These are phyloP conservation scores for Fusarium pseudograminearum DNA, from an alignment of 2,329 filamentous ascomycete genomes.

Conservation along the genomic window DNA sequence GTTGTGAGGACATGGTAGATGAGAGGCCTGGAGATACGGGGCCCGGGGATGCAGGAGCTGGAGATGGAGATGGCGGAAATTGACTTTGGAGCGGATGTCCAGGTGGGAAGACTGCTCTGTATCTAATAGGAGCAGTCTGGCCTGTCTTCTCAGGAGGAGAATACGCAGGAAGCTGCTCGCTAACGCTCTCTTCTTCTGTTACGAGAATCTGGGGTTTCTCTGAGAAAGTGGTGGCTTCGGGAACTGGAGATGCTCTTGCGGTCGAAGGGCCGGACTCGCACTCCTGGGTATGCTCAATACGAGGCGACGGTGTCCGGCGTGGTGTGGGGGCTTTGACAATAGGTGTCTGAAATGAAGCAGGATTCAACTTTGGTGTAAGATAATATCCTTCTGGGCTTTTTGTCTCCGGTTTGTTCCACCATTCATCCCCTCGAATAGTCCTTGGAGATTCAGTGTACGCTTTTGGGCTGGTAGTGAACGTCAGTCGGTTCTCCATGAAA, in stretches of 20 bases:
- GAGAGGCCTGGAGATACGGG: slow-evolving; percentile 73
- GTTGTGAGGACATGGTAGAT: slow-evolving; percentile 71
- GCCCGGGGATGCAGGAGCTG: slow-evolving; percentile 58
- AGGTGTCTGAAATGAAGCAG: slow-evolving; percentile 48
- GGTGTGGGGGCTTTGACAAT: slow-evolving; percentile 55
- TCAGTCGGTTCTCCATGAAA: slow-evolving; percentile 64
- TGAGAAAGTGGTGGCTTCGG: slow-evolving; percentile 31
- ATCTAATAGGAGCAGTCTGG: slow-evolving; percentile 58
- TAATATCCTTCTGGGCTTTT: slow-evolving; percentile 34
- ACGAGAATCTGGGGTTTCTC: slow-evolving; percentile 58
- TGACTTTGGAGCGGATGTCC: slow-evolving; percentile 60
- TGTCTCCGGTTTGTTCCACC: slow-evolving; percentile 52
- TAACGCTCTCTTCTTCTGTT: slow-evolving; percentile 52
- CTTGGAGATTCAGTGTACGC: slow-evolving; percentile 50
- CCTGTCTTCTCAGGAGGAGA: slow-evolving; percentile 59
- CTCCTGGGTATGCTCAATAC: slow-evolving; percentile 23
- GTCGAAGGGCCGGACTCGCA: slow-evolving; percentile 39
- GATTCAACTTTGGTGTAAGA: slow-evolving; percentile 31
- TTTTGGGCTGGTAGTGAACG: slow-evolving; percentile 57
- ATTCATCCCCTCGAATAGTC: slow-evolving; percentile 50
- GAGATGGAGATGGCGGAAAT: slow-evolving; percentile 69
- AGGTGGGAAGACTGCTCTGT: slow-evolving; percentile 70
- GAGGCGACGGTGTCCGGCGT: slow-evolving; percentile 51
- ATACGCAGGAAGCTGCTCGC: slow-evolving; percentile 66
- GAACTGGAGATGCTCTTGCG: slow-evolving; percentile 30